A percentile compares a stretch with the other conserved stretches of the same genome.
Evolutionary conservation across 441 rosid species (phyloP).

Genomic region (Populus hybrid): DNA sequence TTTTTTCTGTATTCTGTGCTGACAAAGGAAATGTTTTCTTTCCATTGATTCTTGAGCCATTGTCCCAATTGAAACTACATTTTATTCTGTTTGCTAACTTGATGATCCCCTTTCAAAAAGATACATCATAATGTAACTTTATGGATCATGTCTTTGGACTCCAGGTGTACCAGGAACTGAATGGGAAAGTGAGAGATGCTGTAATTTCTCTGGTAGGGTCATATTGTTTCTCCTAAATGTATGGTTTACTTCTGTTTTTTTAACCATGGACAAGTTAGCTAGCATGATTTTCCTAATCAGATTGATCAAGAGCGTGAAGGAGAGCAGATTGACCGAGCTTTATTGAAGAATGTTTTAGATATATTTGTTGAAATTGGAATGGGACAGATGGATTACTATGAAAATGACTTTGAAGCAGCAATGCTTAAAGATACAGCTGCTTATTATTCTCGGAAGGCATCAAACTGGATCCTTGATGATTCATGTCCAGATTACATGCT

Average conservation of each 20-base stretch:
- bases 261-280: background rate
- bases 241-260: background rate
- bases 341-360: conserved; percentile 82
- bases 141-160: conserved; percentile 2
- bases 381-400: conserved; percentile 79
- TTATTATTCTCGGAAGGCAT: conserved; percentile 87
- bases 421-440: conserved; percentile 80
- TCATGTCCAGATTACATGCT: conserved; percentile 92
- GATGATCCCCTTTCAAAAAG: background rate
- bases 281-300: conserved; percentile 31
- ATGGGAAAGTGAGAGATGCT: conserved; percentile 37
- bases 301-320: conserved; percentile 95
- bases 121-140: background rate
- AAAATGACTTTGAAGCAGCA: conserved; percentile 71
- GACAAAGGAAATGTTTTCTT: background rate
- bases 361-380: conserved; percentile 94
- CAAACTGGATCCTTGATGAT: conserved; percentile 86
- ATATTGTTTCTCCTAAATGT: background rate
- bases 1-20: background rate
- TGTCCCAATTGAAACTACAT: background rate
- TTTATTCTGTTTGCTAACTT: background rate
- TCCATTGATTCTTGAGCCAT: background rate
- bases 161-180: conserved; percentile 77
- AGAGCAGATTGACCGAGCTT: conserved; percentile 81
- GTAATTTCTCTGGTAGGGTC: conserved; percentile 43